A percentile compares a stretch with the other conserved stretches of the same genome.
Conservation (phyloP, 305 asterid species). For the Salvia sclarea region DNA sequence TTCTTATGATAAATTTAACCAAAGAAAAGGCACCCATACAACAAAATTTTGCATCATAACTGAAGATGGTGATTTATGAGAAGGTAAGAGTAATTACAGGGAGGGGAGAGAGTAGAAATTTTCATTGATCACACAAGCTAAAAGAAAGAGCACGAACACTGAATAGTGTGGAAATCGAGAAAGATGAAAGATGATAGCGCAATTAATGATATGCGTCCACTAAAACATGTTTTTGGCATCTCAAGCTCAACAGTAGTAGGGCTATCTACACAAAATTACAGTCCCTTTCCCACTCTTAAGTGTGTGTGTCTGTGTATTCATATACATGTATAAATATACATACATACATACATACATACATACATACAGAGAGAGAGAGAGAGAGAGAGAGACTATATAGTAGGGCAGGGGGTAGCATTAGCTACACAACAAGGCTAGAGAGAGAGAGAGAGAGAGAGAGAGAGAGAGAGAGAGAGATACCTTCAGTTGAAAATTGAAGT, state of each 20-base stretch:
- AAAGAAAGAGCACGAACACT: not conserved
- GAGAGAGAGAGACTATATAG: not conserved
- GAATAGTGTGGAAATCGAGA: slow-evolving; percentile 35
- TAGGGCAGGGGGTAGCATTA: slow-evolving; percentile 10
- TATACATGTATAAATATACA: too few species aligned
- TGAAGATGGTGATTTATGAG: not conserved
- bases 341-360: too few species aligned
- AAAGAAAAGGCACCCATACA: too few species aligned
- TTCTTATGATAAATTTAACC: too few species aligned
- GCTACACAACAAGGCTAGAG: slow-evolving; percentile 26
- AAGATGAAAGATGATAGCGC: slow-evolving; percentile 30
- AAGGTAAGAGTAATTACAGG: not conserved
- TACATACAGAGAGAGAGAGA: not conserved
- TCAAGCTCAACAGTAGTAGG: slow-evolving; percentile 39
- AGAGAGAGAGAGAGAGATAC: slow-evolving; percentile 11
- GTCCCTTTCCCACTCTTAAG: slow-evolving; percentile 1
- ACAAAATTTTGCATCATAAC: too few species aligned
- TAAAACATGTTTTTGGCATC: slow-evolving; percentile 54
- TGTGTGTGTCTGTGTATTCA: not conserved
- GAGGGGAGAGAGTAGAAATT: not conserved
- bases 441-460: not conserved
- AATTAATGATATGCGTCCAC: slow-evolving; percentile 39
- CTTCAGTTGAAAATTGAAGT: slow-evolving; percentile 13
- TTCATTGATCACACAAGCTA: not conserved
- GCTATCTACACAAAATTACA: slow-evolving; percentile 26